phyloP scores from a whole-genome alignment of 345 rosid genomes.

The Eutrema heterophyllum region DNA sequence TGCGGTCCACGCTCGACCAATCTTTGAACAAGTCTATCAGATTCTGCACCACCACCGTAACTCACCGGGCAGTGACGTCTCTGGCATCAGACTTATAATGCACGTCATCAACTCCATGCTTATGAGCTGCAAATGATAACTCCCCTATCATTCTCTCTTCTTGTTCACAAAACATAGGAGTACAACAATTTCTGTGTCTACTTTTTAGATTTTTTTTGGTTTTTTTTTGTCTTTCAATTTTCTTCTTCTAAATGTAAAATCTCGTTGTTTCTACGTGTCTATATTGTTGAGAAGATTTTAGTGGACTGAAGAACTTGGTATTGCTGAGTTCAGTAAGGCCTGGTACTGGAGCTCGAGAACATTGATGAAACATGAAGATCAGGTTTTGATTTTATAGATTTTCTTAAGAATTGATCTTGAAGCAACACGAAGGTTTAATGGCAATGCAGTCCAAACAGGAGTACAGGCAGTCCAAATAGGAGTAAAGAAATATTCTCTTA shows the following conservation, averaged over 20 bases:
- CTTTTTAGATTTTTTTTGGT: background rate
- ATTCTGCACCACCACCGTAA: conserved; percentile 49
- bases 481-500: background rate
- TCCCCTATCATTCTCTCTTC: background rate
- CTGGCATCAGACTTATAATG: conserved; percentile 55
- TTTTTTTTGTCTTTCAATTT: background rate
- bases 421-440: background rate
- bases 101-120: conserved; percentile 66
- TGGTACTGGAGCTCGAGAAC: too few relatives aligned
- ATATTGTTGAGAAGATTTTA: background rate
- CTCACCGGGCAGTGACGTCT: conserved; percentile 43
- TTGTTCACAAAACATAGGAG: conserved; percentile 16
- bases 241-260: conserved; percentile 13
- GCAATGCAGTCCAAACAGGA: background rate
- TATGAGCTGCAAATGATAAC: conserved; percentile 47
- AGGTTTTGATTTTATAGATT: background rate
- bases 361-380: too few relatives aligned
- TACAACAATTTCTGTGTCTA: background rate
- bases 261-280: conserved; percentile 1
- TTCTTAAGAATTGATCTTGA: background rate
- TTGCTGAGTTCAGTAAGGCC: too few relatives aligned
- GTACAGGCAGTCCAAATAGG: background rate
- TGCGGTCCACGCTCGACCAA: conserved; percentile 50
- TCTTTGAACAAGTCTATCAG: conserved; percentile 71
- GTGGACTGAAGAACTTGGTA: background rate